Percentiles rank a stretch among this genome's conserved stretches.
phyloP scores from a whole-genome alignment of 305 asterid species.

The Euphrasia arctica region DNA sequence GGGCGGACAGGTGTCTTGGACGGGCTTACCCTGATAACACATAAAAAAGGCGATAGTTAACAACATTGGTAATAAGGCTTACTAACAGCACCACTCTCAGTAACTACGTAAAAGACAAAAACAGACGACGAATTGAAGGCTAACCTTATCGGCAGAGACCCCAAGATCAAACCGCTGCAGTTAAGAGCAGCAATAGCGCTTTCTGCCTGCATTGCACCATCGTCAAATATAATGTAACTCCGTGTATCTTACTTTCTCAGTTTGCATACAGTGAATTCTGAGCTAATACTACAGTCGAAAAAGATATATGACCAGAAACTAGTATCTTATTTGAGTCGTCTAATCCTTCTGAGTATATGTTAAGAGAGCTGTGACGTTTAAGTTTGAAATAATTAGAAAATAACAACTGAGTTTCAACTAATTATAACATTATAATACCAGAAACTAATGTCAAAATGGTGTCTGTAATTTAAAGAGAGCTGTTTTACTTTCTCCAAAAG shows the following conservation, averaged over 20 bases:
- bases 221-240: neutral
- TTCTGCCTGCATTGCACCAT: constrained; percentile 9
- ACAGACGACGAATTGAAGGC: neutral
- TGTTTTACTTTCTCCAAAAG: neutral
- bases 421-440: too few relatives aligned
- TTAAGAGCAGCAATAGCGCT: constrained; percentile 2
- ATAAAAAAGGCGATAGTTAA: neutral
- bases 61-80: neutral
- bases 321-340: neutral
- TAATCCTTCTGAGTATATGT: neutral
- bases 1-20: constrained; percentile 36
- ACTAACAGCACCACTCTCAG: neutral
- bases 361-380: too few relatives aligned
- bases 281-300: neutral
- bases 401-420: too few relatives aligned
- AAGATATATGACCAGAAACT: neutral
- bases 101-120: neutral
- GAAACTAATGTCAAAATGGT: neutral
- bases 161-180: constrained; percentile 4
- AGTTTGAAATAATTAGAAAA: too few relatives aligned
- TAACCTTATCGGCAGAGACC: constrained; percentile 6
- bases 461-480: too few relatives aligned
- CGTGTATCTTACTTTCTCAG: neutral
- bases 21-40: constrained; percentile 30
- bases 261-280: neutral